Percentiles rank a stretch among this genome's conserved stretches.
phyloP scores from a whole-genome alignment of 225 moss, liverwort and hornwort species.

The Bryoerythrophyllum caledonicum region DNA sequence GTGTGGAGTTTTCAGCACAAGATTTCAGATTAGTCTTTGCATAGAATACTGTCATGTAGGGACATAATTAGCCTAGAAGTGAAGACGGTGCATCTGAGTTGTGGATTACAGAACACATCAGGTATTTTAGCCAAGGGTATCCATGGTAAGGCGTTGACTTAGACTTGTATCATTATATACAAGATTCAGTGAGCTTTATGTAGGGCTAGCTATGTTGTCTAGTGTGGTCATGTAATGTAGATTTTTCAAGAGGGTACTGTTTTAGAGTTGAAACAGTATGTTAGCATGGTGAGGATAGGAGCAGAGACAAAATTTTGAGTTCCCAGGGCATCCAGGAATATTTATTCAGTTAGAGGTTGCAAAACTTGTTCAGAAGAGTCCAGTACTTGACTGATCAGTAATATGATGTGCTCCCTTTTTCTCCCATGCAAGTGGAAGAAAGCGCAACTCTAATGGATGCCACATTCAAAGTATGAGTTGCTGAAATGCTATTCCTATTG shows the following conservation, averaged over 20 bases:
- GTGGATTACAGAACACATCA: conserved; percentile 4
- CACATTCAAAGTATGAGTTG: too few species aligned
- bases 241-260: background rate
- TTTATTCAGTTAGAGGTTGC: background rate
- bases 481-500: too few species aligned
- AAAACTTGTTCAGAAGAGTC: background rate
- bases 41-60: conserved; percentile 6
- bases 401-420: background rate
- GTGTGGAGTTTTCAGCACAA: background rate
- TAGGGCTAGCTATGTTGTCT: background rate
- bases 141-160: background rate
- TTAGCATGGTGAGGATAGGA: background rate
- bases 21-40: conserved; percentile 5
- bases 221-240: background rate
- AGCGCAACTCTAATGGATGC: too few species aligned
- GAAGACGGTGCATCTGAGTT: conserved; percentile 11
- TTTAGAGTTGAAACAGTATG: background rate
- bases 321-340: background rate
- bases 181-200: background rate
- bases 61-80: background rate
- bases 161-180: background rate
- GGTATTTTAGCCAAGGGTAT: background rate
- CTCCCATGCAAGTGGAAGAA: background rate
- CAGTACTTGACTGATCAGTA: background rate
- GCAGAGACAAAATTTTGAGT: background rate